Evolutionary conservation across 2,329 filamentous ascomycete genomes (phyloP).

Genomic region (Fusarium compactum): DNA sequence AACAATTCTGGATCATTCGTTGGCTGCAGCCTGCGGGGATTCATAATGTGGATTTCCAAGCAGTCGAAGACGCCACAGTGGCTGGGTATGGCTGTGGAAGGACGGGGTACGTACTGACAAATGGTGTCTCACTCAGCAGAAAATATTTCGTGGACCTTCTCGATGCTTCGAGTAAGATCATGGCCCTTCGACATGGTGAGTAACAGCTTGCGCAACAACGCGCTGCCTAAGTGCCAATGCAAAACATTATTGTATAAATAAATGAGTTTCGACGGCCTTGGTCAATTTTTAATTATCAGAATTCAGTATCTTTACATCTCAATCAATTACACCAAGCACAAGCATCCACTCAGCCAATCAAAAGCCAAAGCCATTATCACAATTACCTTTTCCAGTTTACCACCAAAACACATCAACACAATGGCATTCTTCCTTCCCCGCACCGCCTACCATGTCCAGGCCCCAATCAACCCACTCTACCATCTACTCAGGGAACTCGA

Average conservation of each 20-base stretch:
- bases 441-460: conserved; percentile 15
- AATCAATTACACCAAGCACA: neutral
- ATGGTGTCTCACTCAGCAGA: conserved; percentile 9
- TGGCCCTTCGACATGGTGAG: conserved; percentile 3
- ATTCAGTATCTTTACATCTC: neutral
- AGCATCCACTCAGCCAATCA: neutral
- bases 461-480: conserved; percentile 23
- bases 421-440: conserved; percentile 32
- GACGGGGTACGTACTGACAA: neutral
- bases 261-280: neutral
- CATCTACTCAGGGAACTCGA: conserved; percentile 24
- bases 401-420: conserved; percentile 1
- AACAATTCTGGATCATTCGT: neutral
- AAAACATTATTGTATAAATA: neutral
- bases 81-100: neutral
- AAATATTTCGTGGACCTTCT: neutral
- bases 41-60: neutral
- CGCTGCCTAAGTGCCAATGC: neutral
- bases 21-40: too few relatives aligned
- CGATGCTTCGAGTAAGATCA: conserved; percentile 10
- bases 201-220: conserved; percentile 15
- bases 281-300: neutral
- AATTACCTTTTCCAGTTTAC: neutral
- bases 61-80: neutral
- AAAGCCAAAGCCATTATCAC: neutral